Conservation (phyloP, 2,329 filamentous ascomycete species). For the Trichoderma koningii region DNA sequence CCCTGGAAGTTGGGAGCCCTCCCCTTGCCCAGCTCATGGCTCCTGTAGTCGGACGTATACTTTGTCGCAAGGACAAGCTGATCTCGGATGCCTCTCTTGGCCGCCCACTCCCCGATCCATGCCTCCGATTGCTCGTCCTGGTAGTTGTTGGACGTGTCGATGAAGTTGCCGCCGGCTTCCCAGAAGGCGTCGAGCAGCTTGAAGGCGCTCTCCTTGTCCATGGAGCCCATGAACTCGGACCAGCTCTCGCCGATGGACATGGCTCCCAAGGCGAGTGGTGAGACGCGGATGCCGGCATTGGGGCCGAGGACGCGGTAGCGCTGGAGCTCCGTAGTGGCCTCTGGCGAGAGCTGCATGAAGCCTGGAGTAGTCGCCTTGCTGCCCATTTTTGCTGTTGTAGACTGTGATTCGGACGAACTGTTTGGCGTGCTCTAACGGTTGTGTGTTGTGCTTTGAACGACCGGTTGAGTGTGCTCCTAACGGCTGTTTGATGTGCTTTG, state of each 20-base stretch:
- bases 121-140: slow-evolving; percentile 53
- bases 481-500: too few relatives aligned
- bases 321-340: slow-evolving; percentile 6
- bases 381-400: background rate
- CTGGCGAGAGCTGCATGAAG: background rate
- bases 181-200: slow-evolving; percentile 23
- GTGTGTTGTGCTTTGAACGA: too few relatives aligned
- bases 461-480: too few relatives aligned
- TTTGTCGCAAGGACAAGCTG: slow-evolving; percentile 54
- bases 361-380: background rate
- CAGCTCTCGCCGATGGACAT: slow-evolving; percentile 24
- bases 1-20: slow-evolving; percentile 42
- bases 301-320: slow-evolving; percentile 9
- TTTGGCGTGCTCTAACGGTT: too few relatives aligned
- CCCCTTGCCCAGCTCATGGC: slow-evolving; percentile 25
- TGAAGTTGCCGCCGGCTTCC: slow-evolving; percentile 60
- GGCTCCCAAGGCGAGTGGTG: slow-evolving; percentile 15
- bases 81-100: slow-evolving; percentile 46
- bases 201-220: slow-evolving; percentile 17
- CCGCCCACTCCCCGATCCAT: slow-evolving; percentile 57
- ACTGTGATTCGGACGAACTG: too few relatives aligned
- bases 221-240: slow-evolving; percentile 8
- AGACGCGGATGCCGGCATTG: slow-evolving; percentile 5
- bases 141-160: slow-evolving; percentile 59
- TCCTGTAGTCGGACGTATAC: slow-evolving; percentile 46